A percentile compares a stretch with the other conserved stretches of the same genome.
phyloP scores from a whole-genome alignment of 1,284 basidiomycete species.

The Mrakiaceae sp. region DNA sequence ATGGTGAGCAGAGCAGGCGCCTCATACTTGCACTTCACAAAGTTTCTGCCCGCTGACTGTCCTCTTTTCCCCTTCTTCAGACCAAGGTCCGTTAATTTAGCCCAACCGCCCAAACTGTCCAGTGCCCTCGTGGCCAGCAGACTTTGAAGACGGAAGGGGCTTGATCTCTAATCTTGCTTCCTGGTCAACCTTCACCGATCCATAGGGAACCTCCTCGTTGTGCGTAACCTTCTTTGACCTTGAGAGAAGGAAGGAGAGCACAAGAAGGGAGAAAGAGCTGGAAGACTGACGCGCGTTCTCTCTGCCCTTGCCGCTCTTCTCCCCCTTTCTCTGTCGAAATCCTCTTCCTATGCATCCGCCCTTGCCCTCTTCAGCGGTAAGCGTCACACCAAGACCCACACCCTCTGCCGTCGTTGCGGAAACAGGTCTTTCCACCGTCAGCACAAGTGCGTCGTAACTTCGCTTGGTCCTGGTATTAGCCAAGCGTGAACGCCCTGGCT shows the following conservation, averaged over 20 bases:
- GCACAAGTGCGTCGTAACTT: conserved; percentile 59
- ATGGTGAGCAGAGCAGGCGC: not conserved
- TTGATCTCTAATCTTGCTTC: not conserved
- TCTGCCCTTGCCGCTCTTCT: conserved; percentile 2
- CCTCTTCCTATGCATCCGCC: not conserved
- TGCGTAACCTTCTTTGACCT: conserved; percentile 37
- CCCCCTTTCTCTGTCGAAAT: conserved; percentile 8
- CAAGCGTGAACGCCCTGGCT: not conserved
- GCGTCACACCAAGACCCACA: conserved; percentile 97
- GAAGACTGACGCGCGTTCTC: not conserved
- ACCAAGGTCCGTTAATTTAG: not conserved
- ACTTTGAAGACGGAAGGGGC: not conserved
- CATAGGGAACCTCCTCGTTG: conserved; percentile 80
- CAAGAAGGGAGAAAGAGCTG: too few relatives aligned
- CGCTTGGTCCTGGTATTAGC: not conserved
- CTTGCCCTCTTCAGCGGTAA: conserved; percentile 50
- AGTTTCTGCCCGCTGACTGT: not conserved
- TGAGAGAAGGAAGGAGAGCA: not conserved
- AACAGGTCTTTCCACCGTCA: conserved; percentile 90
- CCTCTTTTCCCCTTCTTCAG: not conserved
- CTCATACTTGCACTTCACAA: not conserved
- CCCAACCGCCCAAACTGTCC: not conserved
- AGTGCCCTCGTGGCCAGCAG: not conserved
- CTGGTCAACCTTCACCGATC: conserved; percentile 23
- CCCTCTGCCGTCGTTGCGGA: conserved; percentile 89